Evolutionary conservation across 2,329 filamentous ascomycete species (phyloP), one percentile per base, ranked within the genome.

Genomic region (Reticulascus tulasneorum): DNA sequence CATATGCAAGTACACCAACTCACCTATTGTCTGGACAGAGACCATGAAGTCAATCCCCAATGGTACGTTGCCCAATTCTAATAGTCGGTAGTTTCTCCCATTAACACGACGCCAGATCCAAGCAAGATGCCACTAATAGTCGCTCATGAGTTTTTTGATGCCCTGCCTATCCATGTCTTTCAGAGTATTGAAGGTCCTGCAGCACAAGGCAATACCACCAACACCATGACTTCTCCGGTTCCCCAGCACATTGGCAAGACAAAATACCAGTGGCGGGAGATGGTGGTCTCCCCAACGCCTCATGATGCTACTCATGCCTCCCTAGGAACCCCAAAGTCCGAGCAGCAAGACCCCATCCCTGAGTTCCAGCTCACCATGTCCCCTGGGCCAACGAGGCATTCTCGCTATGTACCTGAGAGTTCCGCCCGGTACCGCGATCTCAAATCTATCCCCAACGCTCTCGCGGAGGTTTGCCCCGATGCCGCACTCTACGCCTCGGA

Each of bases 71-170:
- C 18, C 9, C 13, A 6, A 21, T 13, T 12, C 40, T 47, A 44
- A 16, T 19, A 26, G 44, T 32, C 35, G 39, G 11, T 27, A 3
- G 11, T 15, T 23, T 12, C 25, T 18, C 25, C 15, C 9, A 28
- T 22, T 18, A 15, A 16, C 10, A 12, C 19, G 17, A 27, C 8
- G 18, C 33, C 47, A 82, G 80, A 77, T 42, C 63, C 79, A 16
- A 72, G 75, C 42, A 86, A 84, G 55, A 86, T 82, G 16, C 91
- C 93, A 1, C 94, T 97, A 60, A 94, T 98, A 42, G 78, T 97
- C 31, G 93, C 93, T 5, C 93, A 98, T 59, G 93, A 98, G 58
- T 97, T 98, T 71, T 98, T 98, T 65, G 93, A 98, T 51, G 93
- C 93, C 3, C 80, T 98, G 1, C 93, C 93, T 22, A 96, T 98